Evolutionary conservation across 257 asterid species (phyloP), one percentile per base, ranked within the genome.

Genomic region (Salvia splendens): DNA sequence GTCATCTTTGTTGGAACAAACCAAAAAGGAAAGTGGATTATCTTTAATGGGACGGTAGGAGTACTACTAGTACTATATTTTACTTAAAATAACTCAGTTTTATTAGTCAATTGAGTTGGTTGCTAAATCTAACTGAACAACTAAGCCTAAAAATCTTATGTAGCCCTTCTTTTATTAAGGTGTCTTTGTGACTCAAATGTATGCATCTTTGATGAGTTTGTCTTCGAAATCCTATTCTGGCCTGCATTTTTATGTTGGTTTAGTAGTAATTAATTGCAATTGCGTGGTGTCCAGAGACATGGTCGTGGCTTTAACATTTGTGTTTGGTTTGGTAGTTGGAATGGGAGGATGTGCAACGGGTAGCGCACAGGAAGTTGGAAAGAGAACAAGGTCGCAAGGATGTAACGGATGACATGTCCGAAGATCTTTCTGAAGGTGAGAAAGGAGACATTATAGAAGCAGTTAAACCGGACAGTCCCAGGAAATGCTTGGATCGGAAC

Each of bases 351-450:
- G 71, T 80, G 17, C 86, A 82, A 32, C 81, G 77, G 65, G 77
- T 85, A 55, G 82, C 77, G 14, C 78, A 67, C 60, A 68, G 80
- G 74, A 67, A 71, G 64, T 43, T 67, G 69, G 89, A 81, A 75
- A 70, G 85, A 38, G 88, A 83, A 15, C 82, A 75, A 55, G 86
- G 84, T 41, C 87, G 82, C 12, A 77, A 12, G 52, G 89, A 81
- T 65, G 89, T 84, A 51, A 81, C 84, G 10, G 83, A 74, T 12
- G 90, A 88, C 60, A 83, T 85, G 68, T 84, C 90, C 28, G 98
- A 91, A 75, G 89, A 87, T 69, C 81, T 85, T 72, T 87, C 95
- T 4, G 92, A 83, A 77, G 88, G 89, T 5, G 88, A 83, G 73
- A 83, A 82, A 74, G 79, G 70, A 10, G 86, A 79, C 45, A 10